A percentile compares a stretch with the other conserved stretches of the same genome.
phyloP scores from a whole-genome alignment of 192 early-diverging fungal genomes.

The Entomortierella chlamydospora region DNA sequence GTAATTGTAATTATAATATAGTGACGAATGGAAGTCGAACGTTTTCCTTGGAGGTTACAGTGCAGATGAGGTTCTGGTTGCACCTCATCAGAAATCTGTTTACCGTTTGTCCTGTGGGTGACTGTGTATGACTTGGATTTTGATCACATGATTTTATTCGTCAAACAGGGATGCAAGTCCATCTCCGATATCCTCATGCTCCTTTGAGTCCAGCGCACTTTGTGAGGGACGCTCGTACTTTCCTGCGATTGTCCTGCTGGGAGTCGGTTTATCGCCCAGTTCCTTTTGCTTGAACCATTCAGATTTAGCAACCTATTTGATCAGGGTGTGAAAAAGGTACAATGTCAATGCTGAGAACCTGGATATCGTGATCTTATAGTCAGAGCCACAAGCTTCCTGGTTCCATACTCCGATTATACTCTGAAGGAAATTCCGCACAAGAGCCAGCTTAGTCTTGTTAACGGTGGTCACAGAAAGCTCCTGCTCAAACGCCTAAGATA shows the following conservation, averaged over 20 bases:
- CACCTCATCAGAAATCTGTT: too few relatives aligned
- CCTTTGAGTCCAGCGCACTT: conserved; percentile 28
- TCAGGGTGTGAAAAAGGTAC: neutral
- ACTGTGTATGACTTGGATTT: neutral
- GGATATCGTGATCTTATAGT: neutral
- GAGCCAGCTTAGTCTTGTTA: conserved; percentile 35
- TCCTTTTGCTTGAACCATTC: conserved; percentile 53
- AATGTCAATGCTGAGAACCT: neutral
- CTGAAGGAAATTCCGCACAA: conserved; percentile 47
- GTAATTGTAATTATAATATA: neutral
- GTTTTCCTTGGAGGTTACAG: neutral
- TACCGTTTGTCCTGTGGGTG: neutral
- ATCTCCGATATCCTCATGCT: conserved; percentile 44
- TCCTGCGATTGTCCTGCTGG: conserved; percentile 29
- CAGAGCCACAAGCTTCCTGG: too few relatives aligned
- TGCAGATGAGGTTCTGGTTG: neutral
- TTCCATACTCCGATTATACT: conserved; percentile 44
- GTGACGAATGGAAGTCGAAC: neutral
- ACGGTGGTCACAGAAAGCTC: conserved; percentile 5
- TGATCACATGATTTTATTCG: conserved; percentile 3
- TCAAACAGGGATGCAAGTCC: conserved; percentile 34
- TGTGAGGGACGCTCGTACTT: conserved; percentile 40
- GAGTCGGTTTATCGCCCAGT: conserved; percentile 7
- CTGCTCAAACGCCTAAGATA: conserved; percentile 32
- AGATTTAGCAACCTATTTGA: conserved; percentile 38